Percentiles rank a stretch among this genome's conserved stretches.
phyloP scores from a whole-genome alignment of 257 asterid species.

The Plectranthus barbatus region DNA sequence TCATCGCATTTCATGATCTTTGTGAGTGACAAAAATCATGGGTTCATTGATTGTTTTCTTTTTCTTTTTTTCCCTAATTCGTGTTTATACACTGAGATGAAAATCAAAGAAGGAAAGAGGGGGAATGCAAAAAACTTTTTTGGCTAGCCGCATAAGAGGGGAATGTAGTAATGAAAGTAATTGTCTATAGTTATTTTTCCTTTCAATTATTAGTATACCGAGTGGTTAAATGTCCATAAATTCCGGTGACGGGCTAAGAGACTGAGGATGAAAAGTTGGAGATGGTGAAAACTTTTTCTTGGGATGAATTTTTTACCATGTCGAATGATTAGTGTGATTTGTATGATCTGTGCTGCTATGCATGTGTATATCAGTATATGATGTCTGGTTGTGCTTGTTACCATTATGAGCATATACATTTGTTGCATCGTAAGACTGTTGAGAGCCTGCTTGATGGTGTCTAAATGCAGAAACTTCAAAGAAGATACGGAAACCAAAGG shows the following conservation, averaged over 20 bases:
- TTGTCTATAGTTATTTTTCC: not conserved
- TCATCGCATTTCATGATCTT: not conserved
- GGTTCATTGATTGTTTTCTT: not conserved
- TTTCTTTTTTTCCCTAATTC: not conserved
- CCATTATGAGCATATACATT: not conserved
- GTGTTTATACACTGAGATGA: not conserved
- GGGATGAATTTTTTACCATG: not conserved
- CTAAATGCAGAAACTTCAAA: conserved; percentile 39
- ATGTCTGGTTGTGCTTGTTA: not conserved
- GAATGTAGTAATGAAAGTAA: not conserved
- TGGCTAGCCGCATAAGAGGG: not conserved
- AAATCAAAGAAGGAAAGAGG: not conserved
- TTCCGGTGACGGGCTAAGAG: not conserved
- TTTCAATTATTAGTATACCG: not conserved
- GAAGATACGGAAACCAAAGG: conserved; percentile 61
- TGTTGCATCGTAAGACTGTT: not conserved
- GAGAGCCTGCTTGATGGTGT: not conserved
- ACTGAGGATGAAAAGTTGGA: not conserved
- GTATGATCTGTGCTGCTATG: not conserved
- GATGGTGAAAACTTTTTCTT: not conserved
- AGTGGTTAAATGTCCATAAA: not conserved
- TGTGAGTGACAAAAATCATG: not conserved
- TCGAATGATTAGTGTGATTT: not conserved
- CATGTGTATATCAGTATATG: not conserved
- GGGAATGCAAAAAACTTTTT: not conserved